phyloP scores from a whole-genome alignment of 1,139 yeast genomes.

The Zygoascus sp. region DNA sequence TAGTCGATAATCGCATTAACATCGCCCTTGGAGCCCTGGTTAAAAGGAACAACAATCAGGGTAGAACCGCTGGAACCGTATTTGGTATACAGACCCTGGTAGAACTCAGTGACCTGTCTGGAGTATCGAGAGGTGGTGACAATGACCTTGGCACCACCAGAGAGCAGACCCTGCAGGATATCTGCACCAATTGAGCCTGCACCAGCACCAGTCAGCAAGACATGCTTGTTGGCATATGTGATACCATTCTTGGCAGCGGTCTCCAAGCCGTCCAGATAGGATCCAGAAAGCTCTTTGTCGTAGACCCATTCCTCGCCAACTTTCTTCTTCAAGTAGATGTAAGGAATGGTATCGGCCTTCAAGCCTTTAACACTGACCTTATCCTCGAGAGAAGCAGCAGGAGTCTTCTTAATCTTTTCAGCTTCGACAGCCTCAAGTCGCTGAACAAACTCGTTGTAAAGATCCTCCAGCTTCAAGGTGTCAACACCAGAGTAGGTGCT shows the following conservation, averaged over 20 bases:
- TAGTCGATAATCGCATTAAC: slow-evolving; percentile 79
- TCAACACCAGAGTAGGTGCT: slow-evolving; percentile 55
- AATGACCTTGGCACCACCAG: slow-evolving; percentile 97
- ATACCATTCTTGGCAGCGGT: slow-evolving; percentile 88
- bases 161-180: slow-evolving; percentile 84
- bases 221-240: slow-evolving; percentile 82
- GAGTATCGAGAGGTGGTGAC: slow-evolving; percentile 96
- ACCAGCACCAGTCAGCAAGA: slow-evolving; percentile 96
- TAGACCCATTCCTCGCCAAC: slow-evolving; percentile 76
- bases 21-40: slow-evolving; percentile 95
- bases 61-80: slow-evolving; percentile 90
- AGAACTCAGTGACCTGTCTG: slow-evolving; percentile 89
- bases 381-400: slow-evolving; percentile 45
- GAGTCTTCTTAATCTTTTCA: slow-evolving; percentile 35
- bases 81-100: slow-evolving; percentile 88
- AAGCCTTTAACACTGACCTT: slow-evolving; percentile 29
- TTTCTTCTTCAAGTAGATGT: slow-evolving; percentile 85
- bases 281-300: slow-evolving; percentile 70
- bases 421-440: slow-evolving; percentile 67
- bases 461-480: slow-evolving; percentile 70
- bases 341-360: slow-evolving; percentile 79
- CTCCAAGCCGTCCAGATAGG: slow-evolving; percentile 86
- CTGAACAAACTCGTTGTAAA: slow-evolving; percentile 73
- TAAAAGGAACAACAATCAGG: slow-evolving; percentile 93
- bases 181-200: slow-evolving; percentile 99